Evolutionary conservation across 2,329 filamentous ascomycete species (phyloP), one percentile per base, ranked within the genome.

Genomic region (Dendrostoma leiphaemia): DNA sequence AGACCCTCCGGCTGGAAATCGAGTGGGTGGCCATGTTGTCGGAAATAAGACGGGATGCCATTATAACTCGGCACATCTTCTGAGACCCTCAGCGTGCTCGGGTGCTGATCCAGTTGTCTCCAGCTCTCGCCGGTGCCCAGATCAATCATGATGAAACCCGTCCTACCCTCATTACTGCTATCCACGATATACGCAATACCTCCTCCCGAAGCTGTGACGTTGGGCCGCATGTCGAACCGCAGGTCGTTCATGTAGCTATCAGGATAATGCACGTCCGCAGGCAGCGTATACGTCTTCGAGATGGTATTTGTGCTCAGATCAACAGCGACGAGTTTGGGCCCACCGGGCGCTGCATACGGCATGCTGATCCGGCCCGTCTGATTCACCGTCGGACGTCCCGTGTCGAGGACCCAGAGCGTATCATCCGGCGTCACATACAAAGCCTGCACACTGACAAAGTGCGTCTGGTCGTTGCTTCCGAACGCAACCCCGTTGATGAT

Each of bases 171-270:
- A 54, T 72, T 74, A 50, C 67, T 72, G 59, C 66, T 72, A 63
- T 78, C 74, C 23, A 74, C 69, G 3, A 78, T 68, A 58, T 76
- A 77, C 4, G 72, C 74, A 24, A 77, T 69, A 10, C 75, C 72
- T 19, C 65, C 53, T 9, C 71, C 72, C 2, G 65, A 66, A n/a
- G 65, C 67, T 2, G 71, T 69, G 1, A 66, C 61, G 40, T 73
- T 69, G 6, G 69, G 43, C n/a, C 72, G 67, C 31, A 77, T 65
- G 59, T 77, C 74, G 62, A 77, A 76, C 24, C 74, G 71, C 2
- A 77, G 52, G 54, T 77, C 74, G 56, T 76, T 76, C 60, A 77
- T 68, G 62, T 75, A 78, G 26, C 68, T 71, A 59, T 76, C 74
- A 2, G 73, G 73, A 56, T 69, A 76, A 58, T 75, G 71, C 3